phyloP scores from a whole-genome alignment of 805 yeast genomes.

The Brettanomyces anomalus region DNA sequence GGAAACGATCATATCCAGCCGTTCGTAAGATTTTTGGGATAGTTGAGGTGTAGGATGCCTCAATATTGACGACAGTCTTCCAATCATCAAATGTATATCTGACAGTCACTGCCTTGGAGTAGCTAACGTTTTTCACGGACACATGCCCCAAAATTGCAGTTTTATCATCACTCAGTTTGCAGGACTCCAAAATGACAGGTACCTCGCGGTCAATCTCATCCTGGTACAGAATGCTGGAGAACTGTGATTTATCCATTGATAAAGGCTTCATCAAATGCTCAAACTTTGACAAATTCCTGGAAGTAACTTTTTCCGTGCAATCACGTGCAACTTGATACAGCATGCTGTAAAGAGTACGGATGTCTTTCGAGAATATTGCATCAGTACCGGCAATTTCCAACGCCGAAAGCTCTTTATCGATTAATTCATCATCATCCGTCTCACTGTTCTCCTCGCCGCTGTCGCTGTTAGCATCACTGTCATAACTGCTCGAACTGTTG shows the following conservation, averaged over 20 bases:
- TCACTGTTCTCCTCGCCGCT: slow-evolving; percentile 15
- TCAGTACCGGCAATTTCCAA: slow-evolving; percentile 5
- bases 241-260: slow-evolving; percentile 34
- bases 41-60: slow-evolving; percentile 52
- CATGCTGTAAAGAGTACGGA: neutral
- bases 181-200: slow-evolving; percentile 55
- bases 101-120: slow-evolving; percentile 55
- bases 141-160: slow-evolving; percentile 59
- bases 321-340: slow-evolving; percentile 13
- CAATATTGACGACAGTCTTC: slow-evolving; percentile 64
- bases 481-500: slow-evolving; percentile 22
- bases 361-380: slow-evolving; percentile 1
- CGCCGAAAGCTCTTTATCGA: slow-evolving; percentile 10
- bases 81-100: slow-evolving; percentile 75
- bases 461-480: slow-evolving; percentile 19
- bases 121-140: slow-evolving; percentile 69
- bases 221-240: slow-evolving; percentile 35
- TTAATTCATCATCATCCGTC: slow-evolving; percentile 12
- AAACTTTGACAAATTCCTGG: slow-evolving; percentile 13
- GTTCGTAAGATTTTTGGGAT: slow-evolving; percentile 38
- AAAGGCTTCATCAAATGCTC: slow-evolving; percentile 27
- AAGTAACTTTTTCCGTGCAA: slow-evolving; percentile 8
- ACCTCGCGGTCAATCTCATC: slow-evolving; percentile 33
- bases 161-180: slow-evolving; percentile 51
- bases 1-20: slow-evolving; percentile 60